Conservation (phyloP, 2,329 filamentous ascomycete genomes). For the Akanthomyces muscarius region DNA sequence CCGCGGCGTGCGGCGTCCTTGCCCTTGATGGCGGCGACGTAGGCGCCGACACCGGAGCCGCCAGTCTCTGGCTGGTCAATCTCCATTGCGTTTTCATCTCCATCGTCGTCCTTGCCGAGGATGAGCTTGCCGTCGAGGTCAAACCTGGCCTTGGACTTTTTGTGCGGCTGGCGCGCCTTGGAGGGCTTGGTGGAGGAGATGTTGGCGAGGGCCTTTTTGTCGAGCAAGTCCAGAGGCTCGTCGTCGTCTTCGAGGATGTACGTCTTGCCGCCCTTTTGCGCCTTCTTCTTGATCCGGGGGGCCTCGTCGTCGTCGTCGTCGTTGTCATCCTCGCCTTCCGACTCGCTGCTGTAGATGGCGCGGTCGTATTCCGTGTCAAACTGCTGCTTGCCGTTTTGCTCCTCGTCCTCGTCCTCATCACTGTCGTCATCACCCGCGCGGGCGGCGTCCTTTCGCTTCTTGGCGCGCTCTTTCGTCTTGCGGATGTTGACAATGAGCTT, state of each 20-base stretch:
- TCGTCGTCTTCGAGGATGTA: slow-evolving; percentile 95
- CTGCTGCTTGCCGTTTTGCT: slow-evolving; percentile 47
- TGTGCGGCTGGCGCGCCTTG: slow-evolving; percentile 51
- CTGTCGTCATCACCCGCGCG: slow-evolving; percentile 55
- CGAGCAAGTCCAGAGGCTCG: slow-evolving; percentile 90
- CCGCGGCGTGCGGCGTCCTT: slow-evolving; percentile 62
- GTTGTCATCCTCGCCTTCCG: slow-evolving; percentile 47
- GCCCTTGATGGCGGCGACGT: slow-evolving; percentile 64
- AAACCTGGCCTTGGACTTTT: slow-evolving; percentile 61
- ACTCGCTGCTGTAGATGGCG: slow-evolving; percentile 83
- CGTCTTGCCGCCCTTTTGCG: slow-evolving; percentile 60
- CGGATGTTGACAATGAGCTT: slow-evolving; percentile 93
- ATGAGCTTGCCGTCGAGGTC: slow-evolving; percentile 79
- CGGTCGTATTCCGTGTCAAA: slow-evolving; percentile 95
- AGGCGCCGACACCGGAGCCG: slow-evolving; percentile 59
- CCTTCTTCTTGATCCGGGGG: slow-evolving; percentile 40
- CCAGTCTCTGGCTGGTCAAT: slow-evolving; percentile 59
- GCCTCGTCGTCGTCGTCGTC: slow-evolving; percentile 58
- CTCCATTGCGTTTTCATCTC: slow-evolving; percentile 53
- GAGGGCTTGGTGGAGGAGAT: slow-evolving; percentile 87
- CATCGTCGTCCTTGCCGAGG: slow-evolving; percentile 56
- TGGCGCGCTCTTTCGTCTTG: slow-evolving; percentile 87
- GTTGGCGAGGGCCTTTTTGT: slow-evolving; percentile 81
- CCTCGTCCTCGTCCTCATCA: slow-evolving; percentile 51
- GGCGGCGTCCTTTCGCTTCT: slow-evolving; percentile 76